Evolutionary conservation across 768 basidiomycete genomes (phyloP).

Genomic region (Boletus sp.): DNA sequence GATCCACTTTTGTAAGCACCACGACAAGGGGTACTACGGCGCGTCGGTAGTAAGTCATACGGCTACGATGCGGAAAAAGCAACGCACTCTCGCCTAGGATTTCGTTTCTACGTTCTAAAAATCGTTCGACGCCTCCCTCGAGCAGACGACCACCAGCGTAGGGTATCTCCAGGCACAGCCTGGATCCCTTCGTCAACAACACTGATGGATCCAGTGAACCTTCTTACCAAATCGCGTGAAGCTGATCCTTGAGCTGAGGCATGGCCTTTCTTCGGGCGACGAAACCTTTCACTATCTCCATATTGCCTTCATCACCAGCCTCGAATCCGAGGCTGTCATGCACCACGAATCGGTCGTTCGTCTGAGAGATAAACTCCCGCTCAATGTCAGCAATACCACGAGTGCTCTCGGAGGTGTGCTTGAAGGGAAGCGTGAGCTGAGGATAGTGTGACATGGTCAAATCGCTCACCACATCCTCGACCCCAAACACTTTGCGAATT

Average conservation of each 20-base stretch:
- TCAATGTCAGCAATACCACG: slow-evolving; percentile 12
- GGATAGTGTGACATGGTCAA: neutral
- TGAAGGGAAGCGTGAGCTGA: neutral
- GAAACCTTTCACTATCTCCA: slow-evolving; percentile 1
- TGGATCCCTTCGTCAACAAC: neutral
- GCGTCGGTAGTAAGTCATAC: neutral
- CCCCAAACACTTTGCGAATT: slow-evolving; percentile 12
- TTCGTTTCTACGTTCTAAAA: neutral
- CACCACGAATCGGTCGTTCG: slow-evolving; percentile 15
- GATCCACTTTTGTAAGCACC: slow-evolving; percentile 17
- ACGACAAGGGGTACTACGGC: slow-evolving; percentile 13
- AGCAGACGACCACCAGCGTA: slow-evolving; percentile 13
- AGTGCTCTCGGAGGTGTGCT: neutral
- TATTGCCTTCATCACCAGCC: slow-evolving; percentile 10
- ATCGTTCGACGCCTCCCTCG: slow-evolving; percentile 13
- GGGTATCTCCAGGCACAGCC: slow-evolving; percentile 18
- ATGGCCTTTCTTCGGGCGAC: slow-evolving; percentile 2
- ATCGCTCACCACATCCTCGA: slow-evolving; percentile 5
- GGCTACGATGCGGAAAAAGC: neutral
- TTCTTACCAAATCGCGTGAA: slow-evolving; percentile 17
- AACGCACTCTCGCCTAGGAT: slow-evolving; percentile 7
- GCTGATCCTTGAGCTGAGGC: slow-evolving; percentile 1
- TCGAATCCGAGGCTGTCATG: slow-evolving; percentile 21
- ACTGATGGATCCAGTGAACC: neutral
- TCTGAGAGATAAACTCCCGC: slow-evolving; percentile 11